These are phyloP conservation scores for Dipodascus geniculatus DNA, from an alignment of 805 yeast genomes.

Conservation along the genomic window DNA sequence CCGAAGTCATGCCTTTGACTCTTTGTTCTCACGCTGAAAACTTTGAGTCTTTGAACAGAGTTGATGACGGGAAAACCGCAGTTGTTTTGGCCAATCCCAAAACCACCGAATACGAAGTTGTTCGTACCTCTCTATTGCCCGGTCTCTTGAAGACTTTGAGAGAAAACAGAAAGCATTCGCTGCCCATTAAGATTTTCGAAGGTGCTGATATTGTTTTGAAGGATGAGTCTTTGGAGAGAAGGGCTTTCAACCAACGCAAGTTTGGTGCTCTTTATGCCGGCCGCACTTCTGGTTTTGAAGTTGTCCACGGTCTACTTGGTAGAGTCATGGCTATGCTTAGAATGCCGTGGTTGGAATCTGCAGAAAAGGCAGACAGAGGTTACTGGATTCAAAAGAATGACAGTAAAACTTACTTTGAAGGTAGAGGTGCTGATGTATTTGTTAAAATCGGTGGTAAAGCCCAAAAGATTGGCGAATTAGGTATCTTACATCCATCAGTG, in stretches of 20 bases:
- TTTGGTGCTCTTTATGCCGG: slow-evolving; percentile 95
- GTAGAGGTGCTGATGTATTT: slow-evolving; percentile 86
- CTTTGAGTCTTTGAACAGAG: slow-evolving; percentile 67
- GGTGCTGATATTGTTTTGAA: slow-evolving; percentile 90
- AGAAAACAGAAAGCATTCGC: slow-evolving; percentile 90
- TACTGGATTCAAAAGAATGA: slow-evolving; percentile 29
- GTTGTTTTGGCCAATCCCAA: slow-evolving; percentile 94
- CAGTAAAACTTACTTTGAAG: slow-evolving; percentile 57
- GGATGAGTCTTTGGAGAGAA: slow-evolving; percentile 68
- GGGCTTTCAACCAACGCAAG: slow-evolving; percentile 82
- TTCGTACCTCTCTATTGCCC: slow-evolving; percentile 86
- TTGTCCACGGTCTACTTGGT: slow-evolving; percentile 87
- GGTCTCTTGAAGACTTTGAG: slow-evolving; percentile 90
- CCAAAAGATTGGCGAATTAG: slow-evolving; percentile 58
- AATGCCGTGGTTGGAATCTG: slow-evolving; percentile 52
- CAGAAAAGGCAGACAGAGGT: slow-evolving; percentile 43
- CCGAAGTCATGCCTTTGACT: slow-evolving; percentile 91
- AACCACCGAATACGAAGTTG: slow-evolving; percentile 94
- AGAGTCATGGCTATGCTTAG: slow-evolving; percentile 94
- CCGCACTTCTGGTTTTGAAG: slow-evolving; percentile 89
- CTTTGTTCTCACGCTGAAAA: slow-evolving; percentile 95
- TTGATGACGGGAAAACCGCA: slow-evolving; percentile 65
- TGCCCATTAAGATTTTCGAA: slow-evolving; percentile 93
- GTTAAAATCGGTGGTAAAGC: slow-evolving; percentile 46
- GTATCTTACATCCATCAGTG: slow-evolving; percentile 94